phyloP scores from a whole-genome alignment of 2,329 filamentous ascomycete species.

The Orbilia ellipsospora region DNA sequence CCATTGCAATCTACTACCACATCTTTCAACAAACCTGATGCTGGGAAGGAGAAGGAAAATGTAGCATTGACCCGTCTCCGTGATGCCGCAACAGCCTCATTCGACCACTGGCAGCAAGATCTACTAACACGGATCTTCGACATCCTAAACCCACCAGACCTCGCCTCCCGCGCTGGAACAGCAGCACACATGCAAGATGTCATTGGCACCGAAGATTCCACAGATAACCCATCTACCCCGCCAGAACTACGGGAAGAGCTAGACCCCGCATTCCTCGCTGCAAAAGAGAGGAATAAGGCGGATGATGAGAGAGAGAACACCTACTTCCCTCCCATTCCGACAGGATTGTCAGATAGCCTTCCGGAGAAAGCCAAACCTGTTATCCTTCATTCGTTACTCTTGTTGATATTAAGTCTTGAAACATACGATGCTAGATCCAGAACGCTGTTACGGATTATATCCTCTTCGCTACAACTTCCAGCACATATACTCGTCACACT shows the following conservation, averaged over 20 bases:
- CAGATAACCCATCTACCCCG: conserved; percentile 35
- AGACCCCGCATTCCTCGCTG: conserved; percentile 17
- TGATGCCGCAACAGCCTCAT: conserved; percentile 75
- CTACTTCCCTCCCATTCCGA: conserved; percentile 71
- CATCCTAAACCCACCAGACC: conserved; percentile 62
- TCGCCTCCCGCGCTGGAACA: conserved; percentile 31
- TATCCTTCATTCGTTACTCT: conserved; percentile 76
- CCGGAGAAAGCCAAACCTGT: conserved; percentile 72
- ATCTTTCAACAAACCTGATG: conserved; percentile 60
- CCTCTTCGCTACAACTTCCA: conserved; percentile 77
- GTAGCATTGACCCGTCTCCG: conserved; percentile 67
- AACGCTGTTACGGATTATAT: conserved; percentile 75
- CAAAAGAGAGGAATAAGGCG: conserved; percentile 58
- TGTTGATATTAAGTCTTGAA: conserved; percentile 80
- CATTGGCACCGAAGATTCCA: conserved; percentile 17
- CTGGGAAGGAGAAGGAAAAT: conserved; percentile 57
- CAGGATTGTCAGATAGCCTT: conserved; percentile 69
- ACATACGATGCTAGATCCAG: conserved; percentile 80
- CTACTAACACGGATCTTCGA: conserved; percentile 63
- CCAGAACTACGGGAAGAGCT: conserved; percentile 58
- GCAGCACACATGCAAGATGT: conserved; percentile 49
- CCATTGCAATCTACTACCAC: conserved; percentile 63
- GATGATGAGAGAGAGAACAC: conserved; percentile 64
- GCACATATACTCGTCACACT: conserved; percentile 74
- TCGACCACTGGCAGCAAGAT: conserved; percentile 81